Conservation (phyloP, 2,329 filamentous ascomycete genomes). For the Remersonia thermophila region DNA sequence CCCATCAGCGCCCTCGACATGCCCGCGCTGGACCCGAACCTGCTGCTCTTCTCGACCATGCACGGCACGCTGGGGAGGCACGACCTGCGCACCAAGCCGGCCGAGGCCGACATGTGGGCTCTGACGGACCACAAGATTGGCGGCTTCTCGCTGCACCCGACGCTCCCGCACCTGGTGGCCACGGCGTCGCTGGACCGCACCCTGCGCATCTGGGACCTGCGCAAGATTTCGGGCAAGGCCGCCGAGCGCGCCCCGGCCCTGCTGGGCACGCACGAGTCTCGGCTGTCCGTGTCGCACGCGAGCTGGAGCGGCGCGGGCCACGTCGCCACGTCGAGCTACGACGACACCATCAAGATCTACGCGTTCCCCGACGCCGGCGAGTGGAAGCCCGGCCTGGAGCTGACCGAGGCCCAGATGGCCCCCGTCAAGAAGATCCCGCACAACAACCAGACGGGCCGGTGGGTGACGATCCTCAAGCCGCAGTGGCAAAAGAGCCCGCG, state of each 20-base stretch:
- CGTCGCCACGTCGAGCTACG: conserved; percentile 84
- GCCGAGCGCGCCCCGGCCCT: conserved; percentile 51
- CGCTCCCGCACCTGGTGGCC: conserved; percentile 68
- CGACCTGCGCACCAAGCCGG: conserved; percentile 53
- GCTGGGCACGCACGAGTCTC: conserved; percentile 69
- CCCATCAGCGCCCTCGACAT: conserved; percentile 81
- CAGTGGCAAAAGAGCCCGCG: conserved; percentile 78
- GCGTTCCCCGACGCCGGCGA: conserved; percentile 51
- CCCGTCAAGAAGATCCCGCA: conserved; percentile 61
- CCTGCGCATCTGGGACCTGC: conserved; percentile 83
- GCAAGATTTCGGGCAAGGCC: conserved; percentile 58
- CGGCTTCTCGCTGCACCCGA: conserved; percentile 74
- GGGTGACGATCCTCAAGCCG: conserved; percentile 72
- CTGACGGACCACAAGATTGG: conserved; percentile 91
- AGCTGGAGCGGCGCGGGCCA: conserved; percentile 79
- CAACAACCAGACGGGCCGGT: conserved; percentile 92
- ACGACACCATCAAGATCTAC: conserved; percentile 91
- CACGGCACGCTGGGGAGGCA: conserved; percentile 69
- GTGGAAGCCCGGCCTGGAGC: conserved; percentile 46
- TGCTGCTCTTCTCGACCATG: conserved; percentile 78
- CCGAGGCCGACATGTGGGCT: conserved; percentile 54
- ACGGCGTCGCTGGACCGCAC: conserved; percentile 85
- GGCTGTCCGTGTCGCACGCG: conserved; percentile 81
- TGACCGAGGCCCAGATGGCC: conserved; percentile 52
- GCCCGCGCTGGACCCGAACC: conserved; percentile 53